Evolutionary conservation across 345 rosid genomes (phyloP).

Genomic region (Raphanus raphanistrum): DNA sequence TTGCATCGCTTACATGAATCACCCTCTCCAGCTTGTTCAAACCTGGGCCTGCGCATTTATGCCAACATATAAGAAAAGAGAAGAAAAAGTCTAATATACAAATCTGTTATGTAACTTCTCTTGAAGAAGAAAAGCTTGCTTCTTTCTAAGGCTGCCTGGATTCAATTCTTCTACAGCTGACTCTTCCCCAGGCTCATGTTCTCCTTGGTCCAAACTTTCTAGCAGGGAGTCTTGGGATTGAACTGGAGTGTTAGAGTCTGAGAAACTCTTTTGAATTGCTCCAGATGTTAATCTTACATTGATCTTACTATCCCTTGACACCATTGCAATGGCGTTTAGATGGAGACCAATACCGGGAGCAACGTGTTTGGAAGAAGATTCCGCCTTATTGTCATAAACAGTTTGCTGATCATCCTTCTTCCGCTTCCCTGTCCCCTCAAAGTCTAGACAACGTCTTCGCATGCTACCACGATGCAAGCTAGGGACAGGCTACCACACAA

Average conservation of each 20-base stretch:
- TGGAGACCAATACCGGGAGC: constrained; percentile 93
- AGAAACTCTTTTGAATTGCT: constrained; percentile 42
- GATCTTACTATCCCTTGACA: constrained; percentile 44
- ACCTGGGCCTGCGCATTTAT: constrained; percentile 55
- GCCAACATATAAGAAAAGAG: constrained; percentile 11
- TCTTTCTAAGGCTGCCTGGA: constrained; percentile 70
- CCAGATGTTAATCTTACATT: constrained; percentile 43
- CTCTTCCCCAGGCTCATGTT: too few species aligned
- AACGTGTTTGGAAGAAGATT: constrained; percentile 47
- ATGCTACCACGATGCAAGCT: constrained; percentile 68
- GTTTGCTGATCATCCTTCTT: constrained; percentile 50
- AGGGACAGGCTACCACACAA: constrained; percentile 49
- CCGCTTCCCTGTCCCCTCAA: constrained; percentile 60
- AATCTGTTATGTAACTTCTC: constrained; percentile 5
- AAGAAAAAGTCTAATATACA: not conserved
- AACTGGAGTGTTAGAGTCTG: constrained; percentile 45
- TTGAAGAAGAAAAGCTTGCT: constrained; percentile 38
- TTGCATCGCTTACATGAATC: constrained; percentile 89
- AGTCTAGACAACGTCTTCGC: constrained; percentile 92
- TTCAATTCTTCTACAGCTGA: constrained; percentile 30
- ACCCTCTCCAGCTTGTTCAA: constrained; percentile 60
- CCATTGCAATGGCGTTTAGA: constrained; percentile 71
- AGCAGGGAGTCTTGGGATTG: constrained; percentile 29
- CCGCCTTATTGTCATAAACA: constrained; percentile 45
- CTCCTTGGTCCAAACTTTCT: too few species aligned